Percentiles rank a stretch among this genome's conserved stretches.
Evolutionary conservation across 768 basidiomycete genomes (phyloP).

Genomic region (Lactarius hatsudake): DNA sequence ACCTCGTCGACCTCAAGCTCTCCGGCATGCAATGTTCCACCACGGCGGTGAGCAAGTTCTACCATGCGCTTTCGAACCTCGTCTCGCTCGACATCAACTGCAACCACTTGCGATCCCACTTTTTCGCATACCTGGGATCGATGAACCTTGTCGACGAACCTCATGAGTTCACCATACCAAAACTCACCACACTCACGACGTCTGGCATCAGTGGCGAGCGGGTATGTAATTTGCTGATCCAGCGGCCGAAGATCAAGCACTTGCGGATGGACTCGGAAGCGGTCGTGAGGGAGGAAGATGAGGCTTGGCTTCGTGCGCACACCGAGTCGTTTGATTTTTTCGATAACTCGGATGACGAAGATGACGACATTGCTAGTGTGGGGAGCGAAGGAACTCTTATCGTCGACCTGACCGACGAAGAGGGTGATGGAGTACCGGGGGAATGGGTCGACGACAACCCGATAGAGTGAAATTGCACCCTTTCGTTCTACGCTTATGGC

Average conservation of each 20-base stretch:
- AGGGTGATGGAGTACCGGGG: slow-evolving; percentile 23
- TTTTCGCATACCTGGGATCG: slow-evolving; percentile 30
- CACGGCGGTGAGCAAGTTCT: slow-evolving; percentile 38
- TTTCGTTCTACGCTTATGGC: not conserved
- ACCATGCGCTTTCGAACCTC: slow-evolving; percentile 49
- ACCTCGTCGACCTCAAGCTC: slow-evolving; percentile 53
- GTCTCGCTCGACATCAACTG: slow-evolving; percentile 43
- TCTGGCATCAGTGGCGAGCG: slow-evolving; percentile 41
- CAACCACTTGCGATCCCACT: slow-evolving; percentile 32
- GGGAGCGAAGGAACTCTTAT: not conserved
- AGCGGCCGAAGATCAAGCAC: slow-evolving; percentile 42
- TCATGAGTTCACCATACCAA: slow-evolving; percentile 34
- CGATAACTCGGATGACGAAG: slow-evolving; percentile 50
- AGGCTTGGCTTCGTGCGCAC: slow-evolving; percentile 51
- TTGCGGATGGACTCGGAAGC: slow-evolving; percentile 47
- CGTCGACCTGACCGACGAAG: slow-evolving; percentile 24
- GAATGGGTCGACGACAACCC: slow-evolving; percentile 10
- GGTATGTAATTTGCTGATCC: slow-evolving; percentile 49
- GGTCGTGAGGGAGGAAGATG: slow-evolving; percentile 41
- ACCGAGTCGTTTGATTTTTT: slow-evolving; percentile 54
- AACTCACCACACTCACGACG: slow-evolving; percentile 48
- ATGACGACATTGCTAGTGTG: slow-evolving; percentile 30
- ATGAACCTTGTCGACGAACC: slow-evolving; percentile 1
- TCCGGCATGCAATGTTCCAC: slow-evolving; percentile 45
- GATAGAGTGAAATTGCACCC: not conserved